Conservation (phyloP, 108 stramenopile genomes). For the Skeletonema costatum region DNA sequence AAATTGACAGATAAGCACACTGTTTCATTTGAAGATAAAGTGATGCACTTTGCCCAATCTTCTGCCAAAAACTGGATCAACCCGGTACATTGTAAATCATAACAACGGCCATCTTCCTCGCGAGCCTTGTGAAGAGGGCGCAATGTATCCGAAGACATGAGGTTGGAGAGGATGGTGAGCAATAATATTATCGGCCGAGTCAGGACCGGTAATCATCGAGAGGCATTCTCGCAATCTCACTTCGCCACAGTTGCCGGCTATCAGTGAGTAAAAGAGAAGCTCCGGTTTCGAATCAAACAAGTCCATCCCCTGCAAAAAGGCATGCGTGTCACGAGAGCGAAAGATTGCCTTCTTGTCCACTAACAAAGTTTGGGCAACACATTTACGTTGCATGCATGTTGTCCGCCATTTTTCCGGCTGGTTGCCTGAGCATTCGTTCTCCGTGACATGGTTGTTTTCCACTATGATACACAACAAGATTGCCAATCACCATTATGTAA, state of each 20-base stretch:
- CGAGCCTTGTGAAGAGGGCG: constrained; percentile 38
- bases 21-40: constrained; percentile 1
- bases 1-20: constrained; percentile 28
- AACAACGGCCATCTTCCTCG: constrained; percentile 15
- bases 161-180: constrained; percentile 32
- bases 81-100: constrained; percentile 20
- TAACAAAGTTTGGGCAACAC: constrained; percentile 30
- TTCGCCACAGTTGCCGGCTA: constrained; percentile 30
- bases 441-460: too few relatives aligned
- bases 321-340: background rate
- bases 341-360: constrained; percentile 29
- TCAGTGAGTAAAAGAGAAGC: constrained; percentile 39
- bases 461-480: too few relatives aligned
- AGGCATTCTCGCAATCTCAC: constrained; percentile 33
- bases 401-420: background rate
- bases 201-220: constrained; percentile 19
- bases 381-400: constrained; percentile 12
- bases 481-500: too few relatives aligned
- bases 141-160: constrained; percentile 27
- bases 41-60: constrained; percentile 2
- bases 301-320: constrained; percentile 47
- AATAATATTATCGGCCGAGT: constrained; percentile 30
- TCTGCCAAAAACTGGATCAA: constrained; percentile 24
- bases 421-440: too few relatives aligned
- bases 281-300: constrained; percentile 48